phyloP scores from a whole-genome alignment of 306 rosid genomes.

The Clitoria ternatea region DNA sequence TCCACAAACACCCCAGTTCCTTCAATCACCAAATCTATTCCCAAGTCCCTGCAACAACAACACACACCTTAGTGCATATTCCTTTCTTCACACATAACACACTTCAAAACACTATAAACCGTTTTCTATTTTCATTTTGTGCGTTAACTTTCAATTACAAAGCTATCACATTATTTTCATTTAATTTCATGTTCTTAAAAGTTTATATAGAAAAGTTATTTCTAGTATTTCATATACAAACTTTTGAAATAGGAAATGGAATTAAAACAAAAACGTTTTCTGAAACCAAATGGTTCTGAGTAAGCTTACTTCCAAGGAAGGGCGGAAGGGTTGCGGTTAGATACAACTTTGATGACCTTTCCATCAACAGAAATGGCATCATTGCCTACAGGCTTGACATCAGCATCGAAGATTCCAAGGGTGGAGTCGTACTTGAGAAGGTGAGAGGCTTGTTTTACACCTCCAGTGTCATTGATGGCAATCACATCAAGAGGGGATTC shows the following conservation, averaged over 20 bases:
- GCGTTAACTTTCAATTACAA: no score
- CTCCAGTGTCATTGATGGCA: conserved; percentile 95
- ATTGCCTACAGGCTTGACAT: conserved; percentile 77
- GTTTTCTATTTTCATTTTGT: no score
- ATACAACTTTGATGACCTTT: conserved; percentile 80
- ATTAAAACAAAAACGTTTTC: no score
- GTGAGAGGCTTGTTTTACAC: conserved; percentile 97
- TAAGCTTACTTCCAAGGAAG: conserved; percentile 94
- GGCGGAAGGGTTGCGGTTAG: conserved; percentile 68
- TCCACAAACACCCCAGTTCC: conserved; percentile 98
- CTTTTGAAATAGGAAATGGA: no score
- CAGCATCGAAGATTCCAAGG: conserved; percentile 92
- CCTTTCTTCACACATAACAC: background rate
- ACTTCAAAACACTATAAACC: no score
- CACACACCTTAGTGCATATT: background rate
- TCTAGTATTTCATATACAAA: no score
- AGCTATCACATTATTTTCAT: no score
- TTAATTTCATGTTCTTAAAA: no score
- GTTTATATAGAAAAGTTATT: no score
- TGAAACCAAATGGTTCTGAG: no score
- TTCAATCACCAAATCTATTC: conserved; percentile 87
- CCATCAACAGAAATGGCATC: conserved; percentile 82
- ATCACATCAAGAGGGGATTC: conserved; percentile 92
- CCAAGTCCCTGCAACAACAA: conserved; percentile 60
- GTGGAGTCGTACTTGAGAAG: conserved; percentile 97